These are phyloP conservation scores for Fusarium nanum DNA, from an alignment of 2,329 filamentous ascomycete genomes.

Conservation along the genomic window DNA sequence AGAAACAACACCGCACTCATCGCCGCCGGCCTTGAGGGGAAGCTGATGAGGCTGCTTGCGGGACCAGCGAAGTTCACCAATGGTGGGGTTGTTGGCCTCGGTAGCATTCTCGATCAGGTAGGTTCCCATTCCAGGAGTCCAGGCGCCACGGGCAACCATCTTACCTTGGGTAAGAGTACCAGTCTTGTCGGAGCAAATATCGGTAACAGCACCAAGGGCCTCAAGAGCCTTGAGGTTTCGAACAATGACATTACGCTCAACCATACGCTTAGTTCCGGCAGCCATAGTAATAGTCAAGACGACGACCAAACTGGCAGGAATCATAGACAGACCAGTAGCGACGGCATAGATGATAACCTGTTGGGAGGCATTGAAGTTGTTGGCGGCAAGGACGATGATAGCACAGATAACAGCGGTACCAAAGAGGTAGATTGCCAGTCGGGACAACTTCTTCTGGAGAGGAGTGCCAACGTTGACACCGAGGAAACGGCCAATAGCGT, in stretches of 20 bases:
- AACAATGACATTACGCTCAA: constrained; percentile 64
- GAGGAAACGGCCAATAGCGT: constrained; percentile 71
- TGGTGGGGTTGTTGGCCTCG: constrained; percentile 67
- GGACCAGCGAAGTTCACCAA: constrained; percentile 60
- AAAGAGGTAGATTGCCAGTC: constrained; percentile 74
- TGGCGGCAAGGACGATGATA: constrained; percentile 75
- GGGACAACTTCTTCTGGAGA: constrained; percentile 74
- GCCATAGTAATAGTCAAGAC: constrained; percentile 71
- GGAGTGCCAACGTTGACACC: constrained; percentile 77
- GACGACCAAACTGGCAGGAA: constrained; percentile 61
- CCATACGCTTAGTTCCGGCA: constrained; percentile 65
- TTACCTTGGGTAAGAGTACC: constrained; percentile 72
- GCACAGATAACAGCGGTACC: constrained; percentile 74
- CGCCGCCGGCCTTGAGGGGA: constrained; percentile 50
- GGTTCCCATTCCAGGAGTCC: constrained; percentile 68
- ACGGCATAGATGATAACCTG: constrained; percentile 71
- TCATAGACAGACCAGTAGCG: constrained; percentile 61
- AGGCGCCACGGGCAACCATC: constrained; percentile 71
- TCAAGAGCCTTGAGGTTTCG: constrained; percentile 65
- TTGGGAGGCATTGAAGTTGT: constrained; percentile 63
- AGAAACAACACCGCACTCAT: constrained; percentile 42
- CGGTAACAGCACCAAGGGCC: constrained; percentile 70
- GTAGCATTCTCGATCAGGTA: constrained; percentile 67
- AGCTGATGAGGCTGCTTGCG: constrained; percentile 55
- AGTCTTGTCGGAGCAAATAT: constrained; percentile 66